A percentile compares a stretch with the other conserved stretches of the same genome.
These are phyloP conservation scores for Comarum palustre DNA, from an alignment of 306 rosid genomes.

Conservation along the genomic window DNA sequence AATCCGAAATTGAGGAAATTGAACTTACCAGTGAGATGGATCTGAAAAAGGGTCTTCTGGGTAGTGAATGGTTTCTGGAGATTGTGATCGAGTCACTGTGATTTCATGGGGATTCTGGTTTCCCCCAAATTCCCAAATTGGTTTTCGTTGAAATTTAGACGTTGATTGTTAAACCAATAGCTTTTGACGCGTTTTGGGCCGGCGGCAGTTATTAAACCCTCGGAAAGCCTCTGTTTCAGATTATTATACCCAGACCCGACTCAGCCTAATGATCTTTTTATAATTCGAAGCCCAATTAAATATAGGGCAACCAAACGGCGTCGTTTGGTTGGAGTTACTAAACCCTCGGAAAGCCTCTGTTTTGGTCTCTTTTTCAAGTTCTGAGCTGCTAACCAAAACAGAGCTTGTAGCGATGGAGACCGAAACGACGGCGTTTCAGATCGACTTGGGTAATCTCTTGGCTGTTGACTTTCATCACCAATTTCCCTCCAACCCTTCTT, in stretches of 20 bases:
- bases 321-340: background rate
- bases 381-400: background rate
- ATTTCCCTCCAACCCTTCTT: constrained; percentile 44
- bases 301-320: background rate
- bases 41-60: background rate
- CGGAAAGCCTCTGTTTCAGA: too few species aligned
- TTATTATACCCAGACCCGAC: too few species aligned
- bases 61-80: background rate
- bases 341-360: background rate
- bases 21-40: constrained; percentile 43
- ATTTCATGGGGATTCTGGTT: constrained; percentile 28
- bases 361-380: background rate
- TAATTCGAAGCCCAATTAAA: background rate
- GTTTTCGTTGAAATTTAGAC: background rate
- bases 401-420: constrained; percentile 1
- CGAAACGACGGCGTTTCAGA: constrained; percentile 37
- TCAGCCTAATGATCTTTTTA: background rate
- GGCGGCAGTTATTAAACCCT: background rate
- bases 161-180: background rate
- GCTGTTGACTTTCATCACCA: constrained; percentile 52
- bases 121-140: background rate
- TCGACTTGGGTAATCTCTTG: constrained; percentile 76
- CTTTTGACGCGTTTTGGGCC: background rate
- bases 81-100: constrained; percentile 31
- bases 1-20: constrained; percentile 3